Evolutionary conservation across 306 rosid species (phyloP), one percentile per base, ranked within the genome.

Genomic region (Cicer cuneatum): DNA sequence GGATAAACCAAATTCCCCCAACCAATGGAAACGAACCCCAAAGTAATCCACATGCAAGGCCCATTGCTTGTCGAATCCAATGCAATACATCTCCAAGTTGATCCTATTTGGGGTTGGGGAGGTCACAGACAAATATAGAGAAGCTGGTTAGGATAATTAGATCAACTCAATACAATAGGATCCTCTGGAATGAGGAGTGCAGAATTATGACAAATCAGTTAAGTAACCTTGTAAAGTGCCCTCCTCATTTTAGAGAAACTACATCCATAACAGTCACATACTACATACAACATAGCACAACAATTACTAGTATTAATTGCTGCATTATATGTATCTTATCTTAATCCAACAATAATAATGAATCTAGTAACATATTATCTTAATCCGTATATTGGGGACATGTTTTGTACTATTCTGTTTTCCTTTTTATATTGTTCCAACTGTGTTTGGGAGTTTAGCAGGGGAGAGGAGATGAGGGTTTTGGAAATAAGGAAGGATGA

Each of bases 21-120:
- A 92, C 96, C 79, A 95, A 80, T 39, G 99, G 99, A 42, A 95
- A 81, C 18, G 97, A 64, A 56, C 99, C 99, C 97, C 96, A 95
- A 37, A 92, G 78, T 37, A 95, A 72, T 62, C 99, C 99, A 54
- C 89, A 89, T 10, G 58, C 60, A 56, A 95, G 87, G 75, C 90
- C 98, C 29, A 92, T 80, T 5, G 41, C 86, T 81, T 95, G 99
- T 84, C 99, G 90, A 79, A 95, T 89, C 99, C 99, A 92, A 81
- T 95, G 99, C 87, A 95, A 87, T 13, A 95, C 95, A 66, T 95
- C 99, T 60, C 99, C 98, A 80, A 95, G 71, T 86, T 95, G 98
- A 82, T 95, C 99, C 99, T 95, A 71, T 74, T 69, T 42, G 43
- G 64, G 43, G 37, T 33, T 33, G 33, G 14, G 35, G 46, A 48